These are phyloP conservation scores for Ceriops tagal DNA, from an alignment of 345 rosid species.

Conservation along the genomic window DNA sequence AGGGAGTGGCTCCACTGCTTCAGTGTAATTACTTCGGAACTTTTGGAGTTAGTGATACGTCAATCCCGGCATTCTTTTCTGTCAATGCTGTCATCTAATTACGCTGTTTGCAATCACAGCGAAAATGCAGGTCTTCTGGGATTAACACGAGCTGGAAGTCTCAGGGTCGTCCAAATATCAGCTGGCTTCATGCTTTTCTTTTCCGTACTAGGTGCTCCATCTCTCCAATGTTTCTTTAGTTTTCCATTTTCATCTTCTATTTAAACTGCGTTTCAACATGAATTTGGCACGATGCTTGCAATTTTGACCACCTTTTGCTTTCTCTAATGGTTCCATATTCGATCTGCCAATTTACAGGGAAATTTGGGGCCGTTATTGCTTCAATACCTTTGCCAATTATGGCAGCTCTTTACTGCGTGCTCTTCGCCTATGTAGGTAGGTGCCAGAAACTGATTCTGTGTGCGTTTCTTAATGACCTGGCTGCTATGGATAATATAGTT, in stretches of 20 bases:
- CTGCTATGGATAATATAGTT: neutral
- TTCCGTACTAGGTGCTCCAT: slow-evolving; percentile 58
- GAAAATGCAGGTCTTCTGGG: slow-evolving; percentile 94
- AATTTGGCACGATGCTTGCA: neutral
- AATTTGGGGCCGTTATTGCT: slow-evolving; percentile 89
- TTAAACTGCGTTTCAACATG: neutral
- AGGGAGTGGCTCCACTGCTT: slow-evolving; percentile 22
- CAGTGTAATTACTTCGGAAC: slow-evolving; percentile 25
- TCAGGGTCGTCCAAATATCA: slow-evolving; percentile 68
- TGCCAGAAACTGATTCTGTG: neutral
- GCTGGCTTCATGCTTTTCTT: slow-evolving; percentile 92
- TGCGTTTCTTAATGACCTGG: too few species aligned
- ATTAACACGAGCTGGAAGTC: slow-evolving; percentile 77
- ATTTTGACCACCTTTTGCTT: neutral
- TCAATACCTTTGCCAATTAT: slow-evolving; percentile 80
- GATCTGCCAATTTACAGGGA: slow-evolving; percentile 44
- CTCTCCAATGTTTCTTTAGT: neutral
- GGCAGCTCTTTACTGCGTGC: slow-evolving; percentile 80
- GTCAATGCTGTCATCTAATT: slow-evolving; percentile 2
- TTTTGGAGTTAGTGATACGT: neutral
- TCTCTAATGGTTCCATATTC: slow-evolving; percentile 3
- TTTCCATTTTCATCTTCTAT: neutral
- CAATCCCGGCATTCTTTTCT: neutral
- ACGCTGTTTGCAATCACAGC: slow-evolving; percentile 34
- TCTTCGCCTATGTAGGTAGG: slow-evolving; percentile 84